Evolutionary conservation across 345 rosid genomes (phyloP).

Genomic region (Arabidopsis arenosa): DNA sequence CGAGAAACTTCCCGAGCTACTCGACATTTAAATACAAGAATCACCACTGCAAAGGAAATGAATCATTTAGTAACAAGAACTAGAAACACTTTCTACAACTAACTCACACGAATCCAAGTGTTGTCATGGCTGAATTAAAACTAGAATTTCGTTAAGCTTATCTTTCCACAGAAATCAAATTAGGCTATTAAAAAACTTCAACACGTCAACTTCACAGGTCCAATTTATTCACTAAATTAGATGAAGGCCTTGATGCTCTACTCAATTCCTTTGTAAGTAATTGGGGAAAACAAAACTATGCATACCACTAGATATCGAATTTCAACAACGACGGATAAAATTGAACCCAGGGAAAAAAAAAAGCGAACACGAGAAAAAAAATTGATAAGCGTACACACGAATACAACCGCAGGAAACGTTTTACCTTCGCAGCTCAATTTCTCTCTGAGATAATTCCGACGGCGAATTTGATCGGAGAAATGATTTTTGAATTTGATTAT

Average conservation of each 20-base stretch:
- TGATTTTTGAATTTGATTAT: slow-evolving; percentile 29
- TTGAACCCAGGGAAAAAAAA: not conserved
- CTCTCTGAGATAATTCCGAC: not conserved
- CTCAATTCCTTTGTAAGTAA: slow-evolving; percentile 6
- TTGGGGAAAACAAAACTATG: not conserved
- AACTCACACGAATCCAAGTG: not conserved
- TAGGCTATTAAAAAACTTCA: not conserved
- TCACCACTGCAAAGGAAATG: slow-evolving; percentile 25
- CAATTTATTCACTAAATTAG: not conserved
- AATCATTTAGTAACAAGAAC: not conserved
- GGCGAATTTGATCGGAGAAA: slow-evolving; percentile 16
- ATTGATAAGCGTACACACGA: not conserved
- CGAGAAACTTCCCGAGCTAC: slow-evolving; percentile 49
- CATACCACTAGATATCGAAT: not conserved
- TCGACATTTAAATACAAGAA: slow-evolving; percentile 44
- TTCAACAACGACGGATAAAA: not conserved
- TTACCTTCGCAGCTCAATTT: slow-evolving; percentile 15
- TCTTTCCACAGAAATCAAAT: slow-evolving; percentile 8
- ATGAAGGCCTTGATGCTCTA: not conserved
- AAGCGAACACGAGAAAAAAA: not conserved
- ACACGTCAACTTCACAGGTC: slow-evolving; percentile 12
- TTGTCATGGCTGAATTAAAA: not conserved
- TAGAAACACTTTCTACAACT: not conserved
- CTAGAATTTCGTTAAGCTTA: not conserved
- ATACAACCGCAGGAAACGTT: not conserved